Base-by-base conservation (phyloP, 768 basidiomycete species). In the Collybiopsis confluens region DNA sequence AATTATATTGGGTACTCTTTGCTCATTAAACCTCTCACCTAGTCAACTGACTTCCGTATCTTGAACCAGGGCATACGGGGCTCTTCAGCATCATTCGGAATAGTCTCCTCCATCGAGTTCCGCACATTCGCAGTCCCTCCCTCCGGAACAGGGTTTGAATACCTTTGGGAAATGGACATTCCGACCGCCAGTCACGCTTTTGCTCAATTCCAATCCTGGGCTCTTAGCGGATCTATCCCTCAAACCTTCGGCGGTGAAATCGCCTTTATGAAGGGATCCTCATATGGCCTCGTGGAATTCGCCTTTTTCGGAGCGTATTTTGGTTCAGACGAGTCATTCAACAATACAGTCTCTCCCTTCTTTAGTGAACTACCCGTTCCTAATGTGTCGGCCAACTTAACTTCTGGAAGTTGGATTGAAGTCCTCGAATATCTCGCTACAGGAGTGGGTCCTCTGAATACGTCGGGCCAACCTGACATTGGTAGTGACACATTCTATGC, bases 1-100 rank as follows among this genome's bases (percentile, higher is more conserved):
- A 68, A 41, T 52, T 69, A 1, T 69, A 64, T 48, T 69, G 64
- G 62, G 68, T 65, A 56, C 18, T 52, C 35, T 20, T 4, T n/a
- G 30, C 18, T 30, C 13, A 26, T 33, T 41, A 15, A 8, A 15
- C 37, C 28, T n/a, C n/a, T n/a, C n/a, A n/a, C n/a, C n/a, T n/a
- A n/a, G n/a, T 33, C 2, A 18, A 26, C 24, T 11, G 21, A 21
- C 4, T 30, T 30, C 10, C 15, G 11, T 35, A 21, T 2, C 24
- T 20, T 16, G 15, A 30, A 7, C 24, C 11, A 59, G 58, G 58
- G 28, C 15, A 18, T 59, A 9, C 46, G 58, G 26, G 58, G 58
- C 13, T 54, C 58, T n/a, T 52, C 58, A 9, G 23, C 58, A 9
- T 57, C 56, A 11, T 59, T 59, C 24, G 58, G 58, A 3, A 59